Evolutionary conservation across 2,329 filamentous ascomycete species (phyloP).

Genomic region (Pseudocercospora ulei): DNA sequence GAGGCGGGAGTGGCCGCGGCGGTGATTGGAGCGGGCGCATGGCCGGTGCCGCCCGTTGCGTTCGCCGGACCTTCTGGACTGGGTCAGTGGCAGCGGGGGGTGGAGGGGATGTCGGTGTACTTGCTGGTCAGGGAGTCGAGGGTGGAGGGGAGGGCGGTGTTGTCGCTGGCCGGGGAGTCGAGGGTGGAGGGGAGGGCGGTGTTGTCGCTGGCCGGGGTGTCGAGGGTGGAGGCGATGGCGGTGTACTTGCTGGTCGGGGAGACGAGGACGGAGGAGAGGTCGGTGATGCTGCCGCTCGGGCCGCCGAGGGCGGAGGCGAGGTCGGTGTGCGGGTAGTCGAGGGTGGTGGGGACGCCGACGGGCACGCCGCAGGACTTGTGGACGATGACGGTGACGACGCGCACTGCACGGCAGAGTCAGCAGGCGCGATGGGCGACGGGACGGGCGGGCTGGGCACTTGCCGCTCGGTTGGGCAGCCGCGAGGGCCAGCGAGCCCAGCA

Average conservation of each 20-base stretch:
- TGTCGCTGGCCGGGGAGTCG: too few species aligned
- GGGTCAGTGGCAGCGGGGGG: constrained; percentile 8
- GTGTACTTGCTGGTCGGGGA: constrained; percentile 14
- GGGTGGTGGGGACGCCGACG: constrained; percentile 15
- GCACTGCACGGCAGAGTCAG: constrained; percentile 10
- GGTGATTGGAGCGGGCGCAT: background rate
- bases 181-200: constrained; percentile 15
- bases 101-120: constrained; percentile 13
- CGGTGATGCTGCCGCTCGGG: constrained; percentile 12
- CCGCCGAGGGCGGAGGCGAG: constrained; percentile 13
- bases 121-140: constrained; percentile 11
- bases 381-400: constrained; percentile 19
- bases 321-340: constrained; percentile 17
- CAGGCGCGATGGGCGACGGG: background rate
- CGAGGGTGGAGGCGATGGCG: constrained; percentile 16
- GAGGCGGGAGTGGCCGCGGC: background rate
- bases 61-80: constrained; percentile 2
- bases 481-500: constrained; percentile 11
- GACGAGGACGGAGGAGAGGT: constrained; percentile 12
- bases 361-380: constrained; percentile 12
- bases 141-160: constrained; percentile 16
- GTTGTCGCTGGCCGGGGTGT: constrained; percentile 9
- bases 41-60: background rate
- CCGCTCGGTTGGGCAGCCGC: constrained; percentile 9
- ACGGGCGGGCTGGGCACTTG: background rate